These are phyloP conservation scores for Oxyria digyna DNA, from an alignment of 148 eudicot species.

Conservation along the genomic window DNA sequence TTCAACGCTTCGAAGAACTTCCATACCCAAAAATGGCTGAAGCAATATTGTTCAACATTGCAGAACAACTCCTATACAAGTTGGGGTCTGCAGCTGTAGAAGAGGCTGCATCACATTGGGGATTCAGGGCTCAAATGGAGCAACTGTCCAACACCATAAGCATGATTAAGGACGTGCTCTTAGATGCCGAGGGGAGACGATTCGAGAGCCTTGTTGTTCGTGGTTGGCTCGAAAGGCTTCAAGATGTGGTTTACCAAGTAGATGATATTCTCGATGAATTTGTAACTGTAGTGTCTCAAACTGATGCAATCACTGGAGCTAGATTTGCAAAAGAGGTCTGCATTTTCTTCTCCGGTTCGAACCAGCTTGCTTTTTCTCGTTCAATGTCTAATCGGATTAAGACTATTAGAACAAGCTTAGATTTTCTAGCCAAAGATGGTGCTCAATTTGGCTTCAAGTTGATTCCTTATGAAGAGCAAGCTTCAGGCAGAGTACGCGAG, in stretches of 20 bases:
- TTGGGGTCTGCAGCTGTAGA: slow-evolving; percentile 4
- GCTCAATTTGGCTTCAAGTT: neutral
- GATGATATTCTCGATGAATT: slow-evolving; percentile 16
- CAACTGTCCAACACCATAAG: slow-evolving; percentile 10
- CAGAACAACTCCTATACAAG: neutral
- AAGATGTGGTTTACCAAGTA: slow-evolving; percentile 9
- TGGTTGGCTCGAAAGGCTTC: slow-evolving; percentile 11
- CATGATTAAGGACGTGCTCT: slow-evolving; percentile 11
- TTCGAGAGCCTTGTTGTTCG: neutral
- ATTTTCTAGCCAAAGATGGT: neutral
- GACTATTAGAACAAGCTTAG: neutral
- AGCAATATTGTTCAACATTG: slow-evolving; percentile 4
- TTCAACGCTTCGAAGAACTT: neutral
- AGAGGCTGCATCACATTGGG: slow-evolving; percentile 8
- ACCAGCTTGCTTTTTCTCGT: neutral
- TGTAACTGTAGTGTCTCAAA: neutral
- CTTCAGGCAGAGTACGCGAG: neutral
- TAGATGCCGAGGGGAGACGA: slow-evolving; percentile 5
- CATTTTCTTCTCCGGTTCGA: slow-evolving; percentile 6
- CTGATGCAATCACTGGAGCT: neutral
- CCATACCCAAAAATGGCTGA: neutral
- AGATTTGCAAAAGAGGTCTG: slow-evolving; percentile 4
- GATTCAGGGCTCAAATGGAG: slow-evolving; percentile 2
- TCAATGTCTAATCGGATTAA: neutral
- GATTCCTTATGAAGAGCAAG: neutral